These are phyloP conservation scores for Coemansia javaensis DNA, from an alignment of 192 early-diverging fungal genomes.

Conservation along the genomic window DNA sequence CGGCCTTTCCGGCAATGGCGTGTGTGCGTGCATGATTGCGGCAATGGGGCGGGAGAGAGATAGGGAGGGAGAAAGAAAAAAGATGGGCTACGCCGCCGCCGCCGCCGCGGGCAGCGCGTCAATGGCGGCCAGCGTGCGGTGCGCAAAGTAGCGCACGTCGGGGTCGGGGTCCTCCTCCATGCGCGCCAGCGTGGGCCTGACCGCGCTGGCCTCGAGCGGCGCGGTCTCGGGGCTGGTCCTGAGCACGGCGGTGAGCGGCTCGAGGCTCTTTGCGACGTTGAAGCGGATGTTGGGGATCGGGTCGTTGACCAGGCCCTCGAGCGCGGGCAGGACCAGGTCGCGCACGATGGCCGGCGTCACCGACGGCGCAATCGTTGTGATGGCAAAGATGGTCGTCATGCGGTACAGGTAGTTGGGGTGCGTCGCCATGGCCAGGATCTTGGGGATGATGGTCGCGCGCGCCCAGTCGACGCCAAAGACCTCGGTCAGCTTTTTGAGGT, in stretches of 20 bases:
- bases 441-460: constrained; percentile 87
- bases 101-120: background rate
- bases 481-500: constrained; percentile 92
- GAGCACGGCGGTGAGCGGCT: constrained; percentile 75
- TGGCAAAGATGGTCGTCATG: constrained; percentile 96
- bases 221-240: constrained; percentile 60
- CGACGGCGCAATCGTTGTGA: constrained; percentile 86
- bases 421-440: constrained; percentile 83
- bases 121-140: constrained; percentile 56
- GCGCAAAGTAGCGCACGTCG: constrained; percentile 93
- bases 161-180: constrained; percentile 84
- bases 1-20: no score
- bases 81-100: no score
- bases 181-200: constrained; percentile 79
- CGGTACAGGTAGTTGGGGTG: constrained; percentile 96
- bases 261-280: constrained; percentile 95
- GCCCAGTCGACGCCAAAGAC: constrained; percentile 99
- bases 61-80: no score
- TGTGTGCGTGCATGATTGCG: no score
- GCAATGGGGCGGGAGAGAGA: no score
- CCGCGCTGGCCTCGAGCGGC: constrained; percentile 57
- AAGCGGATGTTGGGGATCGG: constrained; percentile 99
- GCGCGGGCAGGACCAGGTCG: constrained; percentile 83
- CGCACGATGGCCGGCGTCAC: constrained; percentile 83
- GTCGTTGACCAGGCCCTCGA: constrained; percentile 78